Evolutionary conservation across 108 stramenopile species (phyloP), one percentile per base, ranked within the genome.

Genomic region (Fragilaria crotonensis): DNA sequence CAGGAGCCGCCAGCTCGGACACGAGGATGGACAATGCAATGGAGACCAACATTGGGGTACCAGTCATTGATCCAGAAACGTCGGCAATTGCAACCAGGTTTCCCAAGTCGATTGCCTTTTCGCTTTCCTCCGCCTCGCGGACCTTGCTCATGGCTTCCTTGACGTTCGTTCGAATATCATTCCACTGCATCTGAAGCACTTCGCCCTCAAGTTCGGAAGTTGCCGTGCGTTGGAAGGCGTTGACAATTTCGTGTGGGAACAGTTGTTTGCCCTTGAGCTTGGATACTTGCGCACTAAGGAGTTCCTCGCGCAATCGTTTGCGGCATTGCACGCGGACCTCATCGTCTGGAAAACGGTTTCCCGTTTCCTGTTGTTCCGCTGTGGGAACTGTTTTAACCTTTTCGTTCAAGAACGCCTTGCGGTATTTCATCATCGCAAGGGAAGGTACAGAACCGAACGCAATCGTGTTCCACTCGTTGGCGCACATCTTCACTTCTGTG

Each of bases 41-140:
- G 5, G 75, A 48, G 7, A 76, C 75, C 20, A 70, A 58, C 75
- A 80, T 76, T 21, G 79, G 79, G 5, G 23, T 41, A 17, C 79
- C 79, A 26, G 11, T 23, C 79, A 80, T 80, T 5, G 63, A 66
- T 0, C 79, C 79, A 19, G 71, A 73, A 1, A 80, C 79, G 48
- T 80, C 79, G 0, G 63, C 57, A 33, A 80, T 30, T 3, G 71
- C 53, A 11, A 76, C 72, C 55, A 76, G 52, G 46, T 76, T 66
- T 5, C 59, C 66, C 26, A 52, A 64, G 2, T 52, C 44, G 20
- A 55, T 52, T 0, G 66, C 60, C 28, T 59, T 63, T 45, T n/a
- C 31, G 23, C 20, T 26, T 33, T 70, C 62, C 25, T 73, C 58
- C n/a, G n/a, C n/a, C n/a, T n/a, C n/a, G n/a, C n/a, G n/a, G n/a